These are phyloP conservation scores for Alisma plantagoaquatica DNA, from an alignment of 106 monocot genomes.

Conservation along the genomic window DNA sequence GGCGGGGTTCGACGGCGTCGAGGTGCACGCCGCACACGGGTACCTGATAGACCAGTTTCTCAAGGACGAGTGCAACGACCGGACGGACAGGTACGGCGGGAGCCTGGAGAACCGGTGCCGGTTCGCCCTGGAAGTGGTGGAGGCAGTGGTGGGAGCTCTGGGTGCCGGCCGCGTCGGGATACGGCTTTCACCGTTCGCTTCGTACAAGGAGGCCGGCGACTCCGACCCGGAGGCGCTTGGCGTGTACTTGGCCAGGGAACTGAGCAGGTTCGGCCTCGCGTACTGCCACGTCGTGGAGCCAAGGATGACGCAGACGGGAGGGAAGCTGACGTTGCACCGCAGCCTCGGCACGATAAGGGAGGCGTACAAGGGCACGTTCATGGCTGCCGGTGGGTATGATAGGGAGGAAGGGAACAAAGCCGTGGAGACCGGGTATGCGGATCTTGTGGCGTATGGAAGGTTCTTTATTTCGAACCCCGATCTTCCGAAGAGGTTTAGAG, in stretches of 20 bases:
- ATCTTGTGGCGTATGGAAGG: conserved; percentile 1
- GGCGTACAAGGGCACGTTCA: conserved; percentile 13
- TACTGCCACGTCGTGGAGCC: no score
- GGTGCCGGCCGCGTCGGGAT: conserved; percentile 8
- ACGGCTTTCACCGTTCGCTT: conserved; percentile 2
- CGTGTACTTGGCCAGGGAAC: background rate
- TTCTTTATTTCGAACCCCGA: conserved; percentile 6
- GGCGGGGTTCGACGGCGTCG: no score
- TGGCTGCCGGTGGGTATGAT: conserved; percentile 4
- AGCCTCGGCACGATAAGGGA: background rate
- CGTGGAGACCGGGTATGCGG: background rate
- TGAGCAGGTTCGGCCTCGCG: background rate
- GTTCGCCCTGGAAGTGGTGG: no score
- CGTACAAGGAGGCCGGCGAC: conserved; percentile 4
- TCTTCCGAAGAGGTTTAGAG: conserved; percentile 1
- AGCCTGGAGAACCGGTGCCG: conserved; percentile 15
- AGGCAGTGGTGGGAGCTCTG: conserved; percentile 4
- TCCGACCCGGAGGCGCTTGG: conserved; percentile 5
- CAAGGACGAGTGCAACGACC: no score
- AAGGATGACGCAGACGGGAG: conserved; percentile 1
- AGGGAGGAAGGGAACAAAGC: conserved; percentile 14
- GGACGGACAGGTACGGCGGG: conserved; percentile 9
- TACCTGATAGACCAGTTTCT: conserved; percentile 8
- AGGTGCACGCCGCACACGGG: conserved; percentile 9
- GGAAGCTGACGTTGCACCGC: background rate